Conservation (phyloP, 202 grass and related monocot genomes). For the Miscanthus sacchariflorus region DNA sequence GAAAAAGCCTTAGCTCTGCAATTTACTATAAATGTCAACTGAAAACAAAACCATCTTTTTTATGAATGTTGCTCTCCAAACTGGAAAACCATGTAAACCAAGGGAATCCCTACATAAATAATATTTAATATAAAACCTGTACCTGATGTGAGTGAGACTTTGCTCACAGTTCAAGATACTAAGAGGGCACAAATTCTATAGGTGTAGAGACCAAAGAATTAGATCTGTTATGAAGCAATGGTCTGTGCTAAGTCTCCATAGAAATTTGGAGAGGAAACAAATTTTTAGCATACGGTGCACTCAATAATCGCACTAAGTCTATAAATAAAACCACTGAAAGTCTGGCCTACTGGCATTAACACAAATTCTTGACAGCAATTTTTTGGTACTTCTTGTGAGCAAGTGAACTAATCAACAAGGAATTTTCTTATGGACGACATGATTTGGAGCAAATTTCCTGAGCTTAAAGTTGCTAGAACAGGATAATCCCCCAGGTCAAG, state of each 20-base stretch:
- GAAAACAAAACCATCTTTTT: background rate
- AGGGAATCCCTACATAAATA: no score
- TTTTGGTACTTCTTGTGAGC: background rate
- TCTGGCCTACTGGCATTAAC: background rate
- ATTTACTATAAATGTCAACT: background rate
- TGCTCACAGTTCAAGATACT: background rate
- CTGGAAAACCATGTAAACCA: background rate
- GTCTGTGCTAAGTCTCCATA: background rate
- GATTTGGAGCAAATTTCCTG: background rate
- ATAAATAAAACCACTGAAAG: conserved; percentile 39
- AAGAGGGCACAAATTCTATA: background rate
- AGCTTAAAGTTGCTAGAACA: background rate
- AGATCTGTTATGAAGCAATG: background rate
- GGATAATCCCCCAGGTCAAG: background rate
- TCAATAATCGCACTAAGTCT: background rate
- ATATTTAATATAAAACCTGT: background rate
- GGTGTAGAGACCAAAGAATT: background rate
- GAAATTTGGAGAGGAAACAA: background rate
- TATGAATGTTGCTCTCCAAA: background rate
- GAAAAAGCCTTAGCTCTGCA: background rate
- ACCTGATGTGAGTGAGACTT: background rate
- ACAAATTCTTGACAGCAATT: background rate
- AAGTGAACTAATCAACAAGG: background rate
- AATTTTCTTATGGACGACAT: background rate
- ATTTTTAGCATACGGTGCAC: background rate